phyloP scores from a whole-genome alignment of 257 asterid species.

The Penstemon newberryi region DNA sequence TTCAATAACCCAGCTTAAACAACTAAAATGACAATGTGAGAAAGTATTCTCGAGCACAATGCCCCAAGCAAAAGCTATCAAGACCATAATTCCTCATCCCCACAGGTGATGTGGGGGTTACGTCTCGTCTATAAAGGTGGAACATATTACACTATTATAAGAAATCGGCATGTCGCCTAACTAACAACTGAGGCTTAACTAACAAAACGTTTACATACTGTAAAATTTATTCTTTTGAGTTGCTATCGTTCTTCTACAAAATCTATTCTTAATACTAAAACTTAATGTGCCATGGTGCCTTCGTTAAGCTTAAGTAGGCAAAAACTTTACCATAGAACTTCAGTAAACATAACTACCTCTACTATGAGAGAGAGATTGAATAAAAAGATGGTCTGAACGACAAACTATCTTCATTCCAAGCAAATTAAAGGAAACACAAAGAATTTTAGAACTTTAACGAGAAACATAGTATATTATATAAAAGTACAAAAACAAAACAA shows the following conservation, averaged over 20 bases:
- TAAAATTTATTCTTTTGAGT: neutral
- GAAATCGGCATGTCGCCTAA: neutral
- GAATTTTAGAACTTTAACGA: neutral
- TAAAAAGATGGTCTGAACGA: neutral
- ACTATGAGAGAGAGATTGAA: neutral
- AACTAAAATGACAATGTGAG: conserved; percentile 4
- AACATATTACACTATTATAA: neutral
- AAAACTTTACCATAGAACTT: neutral
- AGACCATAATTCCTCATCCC: neutral
- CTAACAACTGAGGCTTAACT: neutral
- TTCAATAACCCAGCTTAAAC: neutral
- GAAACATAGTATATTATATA: neutral
- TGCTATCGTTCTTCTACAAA: neutral
- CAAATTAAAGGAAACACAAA: neutral
- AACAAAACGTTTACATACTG: neutral
- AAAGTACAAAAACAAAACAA: neutral
- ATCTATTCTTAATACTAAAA: neutral
- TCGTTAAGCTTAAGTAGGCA: neutral
- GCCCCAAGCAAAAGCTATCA: neutral
- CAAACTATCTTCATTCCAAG: neutral
- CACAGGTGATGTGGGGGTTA: neutral
- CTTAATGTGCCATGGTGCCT: neutral
- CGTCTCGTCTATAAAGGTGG: neutral
- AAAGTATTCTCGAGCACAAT: conserved; percentile 12
- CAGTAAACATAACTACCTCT: neutral